Base-by-base conservation (phyloP, 163 green algal species). In the Trebouxia gelatinosa region DNA sequence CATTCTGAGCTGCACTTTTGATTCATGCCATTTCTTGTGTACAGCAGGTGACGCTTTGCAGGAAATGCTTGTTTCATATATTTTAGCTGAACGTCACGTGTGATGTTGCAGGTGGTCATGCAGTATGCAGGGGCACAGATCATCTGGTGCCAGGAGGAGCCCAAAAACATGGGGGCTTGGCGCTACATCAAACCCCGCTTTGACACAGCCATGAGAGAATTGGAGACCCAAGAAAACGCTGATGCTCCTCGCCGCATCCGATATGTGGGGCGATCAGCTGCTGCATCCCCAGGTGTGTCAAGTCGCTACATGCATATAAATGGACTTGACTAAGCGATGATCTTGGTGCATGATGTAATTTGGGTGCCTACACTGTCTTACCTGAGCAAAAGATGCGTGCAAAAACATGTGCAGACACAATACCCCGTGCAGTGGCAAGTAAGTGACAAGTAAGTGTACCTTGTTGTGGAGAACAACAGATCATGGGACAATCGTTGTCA, bases 81-180 rank as follows among this genome's bases (percentile, higher is more conserved):
- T n/a, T n/a, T n/a, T n/a, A n/a, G n/a, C n/a, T n/a, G n/a, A n/a
- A n/a, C n/a, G n/a, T n/a, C n/a, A n/a, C n/a, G n/a, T n/a, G n/a
- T n/a, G n/a, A n/a, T n/a, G n/a, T n/a, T 46, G 43, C 61, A 80
- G 75, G 75, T 78, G n/a, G 59, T 87, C 21, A 48, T 43, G 46
- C 82, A 84, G 59, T 93, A 92, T 76, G 16, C 71, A 4, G 70
- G 83, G 28, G 87, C 87, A 3, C 81, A 92, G 82, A 62, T 91
- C 51, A 77, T 91, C 21, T 92, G 88, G 88, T 84, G 75, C 26
- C 88, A 92, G 74, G 88, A 94, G 77, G 88, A 94, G 86, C 90
- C 90, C 16, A 94, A 94, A 82, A 93, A 96, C 86, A 93, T 94
- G 90, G 92, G 92, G 2, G 87, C 86, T 17, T 95, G 89, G 89